Evolutionary conservation across 371 early-diverging fungal species (phyloP), one percentile per base, ranked within the genome.

Genomic region (Mortierella sp.): DNA sequence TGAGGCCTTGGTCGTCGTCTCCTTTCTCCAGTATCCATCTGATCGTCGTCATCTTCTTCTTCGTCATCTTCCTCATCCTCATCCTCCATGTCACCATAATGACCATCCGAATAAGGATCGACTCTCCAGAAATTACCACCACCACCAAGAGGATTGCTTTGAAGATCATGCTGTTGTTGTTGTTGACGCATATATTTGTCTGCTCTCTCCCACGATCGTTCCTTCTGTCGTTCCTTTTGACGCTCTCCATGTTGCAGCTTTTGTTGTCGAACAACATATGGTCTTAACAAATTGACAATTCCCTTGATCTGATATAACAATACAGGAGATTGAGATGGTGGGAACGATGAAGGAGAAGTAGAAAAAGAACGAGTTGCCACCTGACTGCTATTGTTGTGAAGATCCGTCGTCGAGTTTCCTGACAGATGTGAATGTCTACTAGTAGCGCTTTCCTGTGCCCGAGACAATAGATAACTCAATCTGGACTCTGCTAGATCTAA

Each of bases 211-310:
- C 75, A 75, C 4, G 64, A 68, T 4, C 75, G 58, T 15, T 68
- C 75, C 44, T 75, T 75, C 19, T 62, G 62, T 12, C 68, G 62
- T 9, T 63, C 68, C 28, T 68, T 75, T 19, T 60, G 63, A 1
- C 64, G 64, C 28, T 75, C 75, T 28, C 68, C 64, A 14, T 63
- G 56, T 42, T 64, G 63, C 47, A 75, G 39, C 24, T 49, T 57
- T 41, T 75, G 75, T 48, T 75, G 75, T 3, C 75, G 75, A 21
- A 56, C 64, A 17, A 75, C 75, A 42, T 75, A 75, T 1, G 75
- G 75, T 26, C 75, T 54, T 11, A 75, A 12, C 17, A 75, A 37
- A 42, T 55, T 56, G 14, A 75, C 75, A 17, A 75, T 75, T 2
- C 64, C 75, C 23, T 64, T 63, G 53, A 75, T 75, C 34, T 75